phyloP scores from a whole-genome alignment of 1,139 yeast genomes.

The Scheffersomyces titani region DNA sequence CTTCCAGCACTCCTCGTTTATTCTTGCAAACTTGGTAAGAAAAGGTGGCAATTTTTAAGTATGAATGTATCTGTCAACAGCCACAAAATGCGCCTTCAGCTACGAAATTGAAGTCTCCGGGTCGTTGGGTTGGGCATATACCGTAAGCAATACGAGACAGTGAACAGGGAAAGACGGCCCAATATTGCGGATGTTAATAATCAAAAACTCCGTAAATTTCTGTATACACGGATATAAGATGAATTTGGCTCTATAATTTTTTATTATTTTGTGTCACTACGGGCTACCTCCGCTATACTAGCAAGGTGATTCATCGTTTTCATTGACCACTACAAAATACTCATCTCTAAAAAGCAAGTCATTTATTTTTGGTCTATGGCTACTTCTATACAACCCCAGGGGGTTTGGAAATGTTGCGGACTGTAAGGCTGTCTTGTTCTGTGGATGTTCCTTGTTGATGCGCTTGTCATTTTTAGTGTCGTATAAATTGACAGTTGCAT shows the following conservation, averaged over 20 bases:
- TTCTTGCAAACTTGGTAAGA: neutral
- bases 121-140: neutral
- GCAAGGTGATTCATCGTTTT: neutral
- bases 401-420: neutral
- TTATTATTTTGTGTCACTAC: neutral
- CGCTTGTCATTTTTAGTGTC: neutral
- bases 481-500: neutral
- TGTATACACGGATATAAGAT: neutral
- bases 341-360: neutral
- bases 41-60: neutral
- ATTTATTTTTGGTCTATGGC: conserved; percentile 2
- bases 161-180: neutral
- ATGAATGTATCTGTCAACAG: neutral
- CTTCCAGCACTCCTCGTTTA: neutral
- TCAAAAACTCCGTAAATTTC: neutral
- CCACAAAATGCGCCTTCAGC: neutral
- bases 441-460: neutral
- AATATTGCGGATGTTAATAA: neutral
- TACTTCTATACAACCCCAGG: conserved; percentile 5
- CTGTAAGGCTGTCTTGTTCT: neutral
- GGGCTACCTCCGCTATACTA: neutral
- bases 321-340: neutral
- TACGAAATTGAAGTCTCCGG: neutral
- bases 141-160: neutral
- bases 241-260: neutral